Evolutionary conservation across 495 filamentous ascomycete genomes (phyloP), one percentile per base, ranked within the genome.

Genomic region (Staphylotrichum tortipilum): DNA sequence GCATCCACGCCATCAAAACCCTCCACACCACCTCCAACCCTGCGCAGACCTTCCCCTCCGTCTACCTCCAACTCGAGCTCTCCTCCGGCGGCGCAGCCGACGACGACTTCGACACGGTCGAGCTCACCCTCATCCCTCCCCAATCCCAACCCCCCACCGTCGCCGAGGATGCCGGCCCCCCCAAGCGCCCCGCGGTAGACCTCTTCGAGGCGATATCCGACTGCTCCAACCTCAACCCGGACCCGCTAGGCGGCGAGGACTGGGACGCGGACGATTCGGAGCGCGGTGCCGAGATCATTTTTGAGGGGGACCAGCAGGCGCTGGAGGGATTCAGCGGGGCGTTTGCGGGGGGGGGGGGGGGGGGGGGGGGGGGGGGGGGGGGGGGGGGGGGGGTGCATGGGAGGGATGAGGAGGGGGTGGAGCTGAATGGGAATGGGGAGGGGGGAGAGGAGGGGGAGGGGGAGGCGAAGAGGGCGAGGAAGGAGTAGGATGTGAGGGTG

Each of bases 221-320:
- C 0, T 96, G 92, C 68, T 85, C 89, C 12, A 86, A 95, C 58
- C 68, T 98, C 15, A 87, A 97, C 63, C 92, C 92, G 0, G 90
- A 96, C 58, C 81, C 86, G 0, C 52, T 44, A 30, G 62, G 70
- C n/a, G 61, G 65, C 10, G 69, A 73, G 7, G 70, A 68, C 4
- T 74, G 76, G 0, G 74, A 74, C 4, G 81, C 73, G 0, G 74
- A 76, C 0, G 71, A 75, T 0, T n/a, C n/a, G n/a, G 73, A 74
- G 0, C 73, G 65, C 21, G 76, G 72, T 3, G 74, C 73, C 47
- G 65, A 68, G 17, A 78, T 81, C 29, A 54, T 81, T 24, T 82
- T 82, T 55, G 82, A 84, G 50, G 77, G 71, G 0, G 75, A 70
- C 42, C 56, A 57, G 18, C 68, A 74, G 14, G 63, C 65, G 5